Percentiles rank a stretch among this genome's conserved stretches.
phyloP scores from a whole-genome alignment of 371 early-diverging fungal species.

The Apophysomyces trapeziformis region DNA sequence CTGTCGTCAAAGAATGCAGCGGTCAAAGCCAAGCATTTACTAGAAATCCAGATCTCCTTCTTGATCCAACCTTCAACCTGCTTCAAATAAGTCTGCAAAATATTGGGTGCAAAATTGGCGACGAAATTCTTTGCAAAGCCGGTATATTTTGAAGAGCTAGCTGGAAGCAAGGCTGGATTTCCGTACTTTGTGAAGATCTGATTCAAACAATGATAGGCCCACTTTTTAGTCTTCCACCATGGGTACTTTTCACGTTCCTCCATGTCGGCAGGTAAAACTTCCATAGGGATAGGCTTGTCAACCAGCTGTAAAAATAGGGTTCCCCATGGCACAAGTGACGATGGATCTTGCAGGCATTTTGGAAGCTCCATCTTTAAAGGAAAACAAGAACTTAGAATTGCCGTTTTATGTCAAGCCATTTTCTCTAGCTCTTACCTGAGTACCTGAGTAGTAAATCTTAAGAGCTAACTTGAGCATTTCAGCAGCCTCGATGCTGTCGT shows the following conservation, averaged over 20 bases:
- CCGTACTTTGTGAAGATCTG: slow-evolving; percentile 81
- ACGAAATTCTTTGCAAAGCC: slow-evolving; percentile 81
- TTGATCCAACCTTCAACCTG: slow-evolving; percentile 77
- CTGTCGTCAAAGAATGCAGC: slow-evolving; percentile 61
- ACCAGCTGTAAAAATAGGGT: slow-evolving; percentile 81
- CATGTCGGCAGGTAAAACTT: slow-evolving; percentile 56
- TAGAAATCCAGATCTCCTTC: slow-evolving; percentile 67
- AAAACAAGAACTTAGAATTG: background rate
- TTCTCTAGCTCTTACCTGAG: slow-evolving; percentile 48
- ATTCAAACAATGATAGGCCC: slow-evolving; percentile 89
- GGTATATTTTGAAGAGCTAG: slow-evolving; percentile 60
- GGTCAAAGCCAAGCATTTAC: slow-evolving; percentile 52
- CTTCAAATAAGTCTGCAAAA: slow-evolving; percentile 76
- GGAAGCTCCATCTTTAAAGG: slow-evolving; percentile 63
- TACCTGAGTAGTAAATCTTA: slow-evolving; percentile 78
- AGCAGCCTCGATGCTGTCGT: slow-evolving; percentile 75
- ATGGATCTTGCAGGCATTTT: slow-evolving; percentile 65
- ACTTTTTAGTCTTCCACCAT: slow-evolving; percentile 93
- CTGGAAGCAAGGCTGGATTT: slow-evolving; percentile 66
- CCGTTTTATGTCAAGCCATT: background rate
- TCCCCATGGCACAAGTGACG: slow-evolving; percentile 83
- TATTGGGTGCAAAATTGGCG: slow-evolving; percentile 83
- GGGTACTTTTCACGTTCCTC: slow-evolving; percentile 79
- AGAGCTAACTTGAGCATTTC: slow-evolving; percentile 79
- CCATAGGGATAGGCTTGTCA: slow-evolving; percentile 63